These are phyloP conservation scores for Rehmannia glutinosa DNA, from an alignment of 257 asterid species.

Conservation along the genomic window DNA sequence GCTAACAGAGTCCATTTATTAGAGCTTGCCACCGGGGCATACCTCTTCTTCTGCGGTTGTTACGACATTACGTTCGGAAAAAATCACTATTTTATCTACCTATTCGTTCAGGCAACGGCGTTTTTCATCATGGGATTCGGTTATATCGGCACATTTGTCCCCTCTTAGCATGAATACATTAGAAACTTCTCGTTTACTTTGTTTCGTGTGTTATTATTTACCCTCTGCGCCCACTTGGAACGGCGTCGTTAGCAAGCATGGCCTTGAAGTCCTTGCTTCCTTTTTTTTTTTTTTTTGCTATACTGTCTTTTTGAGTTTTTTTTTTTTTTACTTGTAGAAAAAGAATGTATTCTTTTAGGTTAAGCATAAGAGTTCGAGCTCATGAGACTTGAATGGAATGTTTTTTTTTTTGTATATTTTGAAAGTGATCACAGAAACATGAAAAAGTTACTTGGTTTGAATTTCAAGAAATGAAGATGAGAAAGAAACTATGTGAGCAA, in stretches of 20 bases:
- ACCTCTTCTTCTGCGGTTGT: slow-evolving; percentile 78
- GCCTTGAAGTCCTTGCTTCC: slow-evolving; percentile 16
- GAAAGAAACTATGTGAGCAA: too few relatives aligned
- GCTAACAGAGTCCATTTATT: slow-evolving; percentile 52
- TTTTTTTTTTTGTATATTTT: slow-evolving; percentile 35
- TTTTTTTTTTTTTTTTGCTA: slow-evolving; percentile 11
- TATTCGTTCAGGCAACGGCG: slow-evolving; percentile 60
- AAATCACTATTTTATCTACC: slow-evolving; percentile 57
- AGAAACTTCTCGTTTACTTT: background rate
- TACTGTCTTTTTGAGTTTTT: slow-evolving; percentile 13
- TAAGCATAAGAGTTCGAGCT: slow-evolving; percentile 43
- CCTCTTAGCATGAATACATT: slow-evolving; percentile 27
- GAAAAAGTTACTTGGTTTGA: background rate
- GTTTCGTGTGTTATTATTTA: background rate
- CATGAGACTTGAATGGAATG: slow-evolving; percentile 30
- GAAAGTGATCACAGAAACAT: background rate
- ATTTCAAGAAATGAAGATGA: too few relatives aligned
- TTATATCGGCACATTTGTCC: slow-evolving; percentile 67
- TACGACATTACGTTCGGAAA: slow-evolving; percentile 65
- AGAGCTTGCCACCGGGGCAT: slow-evolving; percentile 56
- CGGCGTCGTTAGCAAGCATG: slow-evolving; percentile 10
- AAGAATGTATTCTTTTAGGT: slow-evolving; percentile 50
- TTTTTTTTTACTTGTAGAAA: slow-evolving; percentile 29
- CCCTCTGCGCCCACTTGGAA: too few relatives aligned
- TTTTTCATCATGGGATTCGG: slow-evolving; percentile 80